These are phyloP conservation scores for Sphaceloma murrayae DNA, from an alignment of 2,329 filamentous ascomycete species.

Conservation along the genomic window DNA sequence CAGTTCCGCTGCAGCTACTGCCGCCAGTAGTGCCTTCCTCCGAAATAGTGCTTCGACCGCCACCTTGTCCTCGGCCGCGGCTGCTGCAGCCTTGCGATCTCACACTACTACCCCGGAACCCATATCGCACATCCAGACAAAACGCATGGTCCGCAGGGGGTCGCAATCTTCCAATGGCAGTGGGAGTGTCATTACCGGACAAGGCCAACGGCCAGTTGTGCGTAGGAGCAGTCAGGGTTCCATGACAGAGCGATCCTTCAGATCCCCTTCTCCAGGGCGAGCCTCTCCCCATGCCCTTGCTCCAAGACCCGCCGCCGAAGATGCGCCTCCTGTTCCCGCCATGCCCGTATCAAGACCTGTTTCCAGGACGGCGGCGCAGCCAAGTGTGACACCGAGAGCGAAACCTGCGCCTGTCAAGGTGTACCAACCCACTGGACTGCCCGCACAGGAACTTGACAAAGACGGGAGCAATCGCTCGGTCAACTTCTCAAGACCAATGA, in stretches of 20 bases:
- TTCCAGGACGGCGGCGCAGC: constrained; percentile 20
- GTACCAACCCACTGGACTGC: constrained; percentile 19
- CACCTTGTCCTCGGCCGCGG: constrained; percentile 72
- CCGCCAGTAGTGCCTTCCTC: constrained; percentile 65
- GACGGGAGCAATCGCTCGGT: constrained; percentile 36
- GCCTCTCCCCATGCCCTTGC: constrained; percentile 25
- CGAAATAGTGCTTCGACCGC: constrained; percentile 54
- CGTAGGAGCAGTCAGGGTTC: constrained; percentile 63
- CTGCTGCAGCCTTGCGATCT: constrained; percentile 72
- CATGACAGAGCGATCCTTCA: constrained; percentile 83
- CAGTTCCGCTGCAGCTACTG: constrained; percentile 65
- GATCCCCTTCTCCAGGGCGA: constrained; percentile 58
- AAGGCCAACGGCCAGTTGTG: constrained; percentile 41
- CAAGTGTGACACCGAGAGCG: background rate
- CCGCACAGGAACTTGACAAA: constrained; percentile 30
- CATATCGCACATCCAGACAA: constrained; percentile 76
- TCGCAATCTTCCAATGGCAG: constrained; percentile 61
- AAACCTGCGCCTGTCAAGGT: constrained; percentile 35
- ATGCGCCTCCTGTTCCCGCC: constrained; percentile 63
- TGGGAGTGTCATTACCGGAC: constrained; percentile 27
- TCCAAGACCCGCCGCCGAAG: constrained; percentile 21
- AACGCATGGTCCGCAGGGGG: constrained; percentile 65
- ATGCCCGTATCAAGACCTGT: constrained; percentile 41
- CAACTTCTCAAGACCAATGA: constrained; percentile 48
- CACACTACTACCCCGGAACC: constrained; percentile 68